Conservation (phyloP, 2,329 filamentous ascomycete genomes). For the Geosmithia flava region DNA sequence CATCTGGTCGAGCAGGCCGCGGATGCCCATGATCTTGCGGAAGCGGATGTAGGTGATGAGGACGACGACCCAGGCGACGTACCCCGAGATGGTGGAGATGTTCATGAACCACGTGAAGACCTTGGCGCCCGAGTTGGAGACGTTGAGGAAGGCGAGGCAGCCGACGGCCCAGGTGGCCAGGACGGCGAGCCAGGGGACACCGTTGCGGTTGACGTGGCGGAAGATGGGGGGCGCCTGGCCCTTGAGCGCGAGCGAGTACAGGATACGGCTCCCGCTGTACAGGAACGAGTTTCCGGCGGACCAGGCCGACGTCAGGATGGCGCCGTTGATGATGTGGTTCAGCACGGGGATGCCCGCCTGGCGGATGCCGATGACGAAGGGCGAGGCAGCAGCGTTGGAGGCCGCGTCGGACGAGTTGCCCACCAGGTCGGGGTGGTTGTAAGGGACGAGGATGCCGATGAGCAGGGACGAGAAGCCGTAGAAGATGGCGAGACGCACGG, state of each 20-base stretch:
- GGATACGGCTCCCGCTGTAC: slow-evolving; percentile 56
- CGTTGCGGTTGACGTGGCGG: slow-evolving; percentile 43
- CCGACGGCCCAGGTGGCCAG: slow-evolving; percentile 45
- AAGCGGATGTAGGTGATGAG: slow-evolving; percentile 48
- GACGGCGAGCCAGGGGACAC: slow-evolving; percentile 46
- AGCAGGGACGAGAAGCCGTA: slow-evolving; percentile 51
- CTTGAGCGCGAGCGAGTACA: slow-evolving; percentile 55
- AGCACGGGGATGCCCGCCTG: slow-evolving; percentile 49
- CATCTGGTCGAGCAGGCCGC: slow-evolving; percentile 35
- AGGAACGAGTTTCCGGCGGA: slow-evolving; percentile 49
- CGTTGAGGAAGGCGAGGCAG: slow-evolving; percentile 58
- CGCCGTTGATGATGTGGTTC: slow-evolving; percentile 56
- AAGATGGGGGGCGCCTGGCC: slow-evolving; percentile 54
- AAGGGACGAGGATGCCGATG: slow-evolving; percentile 51
- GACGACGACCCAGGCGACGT: slow-evolving; percentile 48
- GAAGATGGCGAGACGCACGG: slow-evolving; percentile 50
- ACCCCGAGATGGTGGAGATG: slow-evolving; percentile 50
- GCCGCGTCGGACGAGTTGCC: slow-evolving; percentile 26
- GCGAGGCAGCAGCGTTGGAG: slow-evolving; percentile 39
- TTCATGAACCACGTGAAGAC: slow-evolving; percentile 65
- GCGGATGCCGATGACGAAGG: slow-evolving; percentile 57
- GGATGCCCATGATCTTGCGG: slow-evolving; percentile 38
- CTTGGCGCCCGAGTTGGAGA: slow-evolving; percentile 45
- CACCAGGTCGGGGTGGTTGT: slow-evolving; percentile 49
- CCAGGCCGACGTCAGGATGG: slow-evolving; percentile 54